phyloP scores from a whole-genome alignment of 2,329 filamentous ascomycete genomes.

The Achaetomium macrosporum region DNA sequence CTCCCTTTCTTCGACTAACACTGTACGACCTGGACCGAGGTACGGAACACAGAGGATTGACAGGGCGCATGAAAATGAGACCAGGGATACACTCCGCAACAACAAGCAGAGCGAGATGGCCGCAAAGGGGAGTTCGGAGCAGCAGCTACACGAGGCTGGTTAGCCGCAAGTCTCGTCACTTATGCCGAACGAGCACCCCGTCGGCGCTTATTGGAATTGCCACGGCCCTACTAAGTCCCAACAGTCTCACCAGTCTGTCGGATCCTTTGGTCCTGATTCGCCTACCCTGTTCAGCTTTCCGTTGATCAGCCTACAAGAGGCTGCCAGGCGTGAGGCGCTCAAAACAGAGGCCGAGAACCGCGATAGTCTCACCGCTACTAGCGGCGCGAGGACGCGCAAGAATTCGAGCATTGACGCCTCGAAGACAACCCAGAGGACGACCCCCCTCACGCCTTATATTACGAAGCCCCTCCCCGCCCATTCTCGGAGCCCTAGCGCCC shows the following conservation, averaged over 20 bases:
- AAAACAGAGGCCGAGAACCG: slow-evolving; percentile 17
- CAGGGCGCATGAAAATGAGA: not conserved
- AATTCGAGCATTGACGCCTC: slow-evolving; percentile 18
- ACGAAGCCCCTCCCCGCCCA: slow-evolving; percentile 15
- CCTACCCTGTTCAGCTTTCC: slow-evolving; percentile 28
- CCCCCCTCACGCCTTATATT: slow-evolving; percentile 15
- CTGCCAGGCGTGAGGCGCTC: slow-evolving; percentile 27
- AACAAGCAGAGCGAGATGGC: not conserved
- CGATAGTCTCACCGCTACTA: slow-evolving; percentile 23
- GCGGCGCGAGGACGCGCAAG: slow-evolving; percentile 17
- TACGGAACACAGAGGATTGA: not conserved
- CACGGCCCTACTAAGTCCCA: not conserved
- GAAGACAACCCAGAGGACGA: slow-evolving; percentile 13
- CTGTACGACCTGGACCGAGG: not conserved
- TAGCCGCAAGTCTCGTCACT: not conserved
- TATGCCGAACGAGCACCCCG: not conserved
- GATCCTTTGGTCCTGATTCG: slow-evolving; percentile 11
- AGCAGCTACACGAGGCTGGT: not conserved
- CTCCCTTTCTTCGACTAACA: slow-evolving; percentile 10
- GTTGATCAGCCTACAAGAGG: slow-evolving; percentile 29
- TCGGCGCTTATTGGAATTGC: not conserved
- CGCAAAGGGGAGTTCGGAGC: not conserved
- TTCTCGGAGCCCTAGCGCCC: slow-evolving; percentile 6
- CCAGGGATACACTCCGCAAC: too few species aligned
- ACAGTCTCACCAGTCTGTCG: slow-evolving; percentile 3